A percentile compares a stretch with the other conserved stretches of the same genome.
Conservation (phyloP, 1,284 basidiomycete species). For the Naganishia albida region DNA sequence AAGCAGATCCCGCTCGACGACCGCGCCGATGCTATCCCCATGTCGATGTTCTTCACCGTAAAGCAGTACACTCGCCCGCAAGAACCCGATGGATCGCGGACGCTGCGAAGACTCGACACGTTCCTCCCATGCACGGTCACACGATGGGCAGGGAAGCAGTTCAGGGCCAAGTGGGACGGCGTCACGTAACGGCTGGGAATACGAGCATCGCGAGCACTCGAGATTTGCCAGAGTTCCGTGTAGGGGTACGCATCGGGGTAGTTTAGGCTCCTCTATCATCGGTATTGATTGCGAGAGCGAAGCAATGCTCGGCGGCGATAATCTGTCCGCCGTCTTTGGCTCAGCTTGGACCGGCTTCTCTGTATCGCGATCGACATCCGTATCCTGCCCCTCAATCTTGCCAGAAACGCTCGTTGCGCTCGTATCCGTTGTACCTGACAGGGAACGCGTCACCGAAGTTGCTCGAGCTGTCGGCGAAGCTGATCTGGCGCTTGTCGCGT, state of each 20-base stretch:
- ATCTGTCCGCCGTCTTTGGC: background rate
- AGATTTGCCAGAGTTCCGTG: slow-evolving; percentile 81
- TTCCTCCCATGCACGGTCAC: slow-evolving; percentile 67
- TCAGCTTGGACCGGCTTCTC: background rate
- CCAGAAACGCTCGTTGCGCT: slow-evolving; percentile 26
- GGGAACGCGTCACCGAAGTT: slow-evolving; percentile 1
- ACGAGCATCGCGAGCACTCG: slow-evolving; percentile 78
- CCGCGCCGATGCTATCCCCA: slow-evolving; percentile 79
- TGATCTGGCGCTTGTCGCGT: background rate
- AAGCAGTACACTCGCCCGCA: slow-evolving; percentile 84
- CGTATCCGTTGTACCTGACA: slow-evolving; percentile 16
- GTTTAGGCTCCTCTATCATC: slow-evolving; percentile 24
- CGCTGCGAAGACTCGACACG: slow-evolving; percentile 76
- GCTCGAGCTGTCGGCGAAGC: background rate
- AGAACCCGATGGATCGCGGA: slow-evolving; percentile 72
- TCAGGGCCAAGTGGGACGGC: slow-evolving; percentile 60
- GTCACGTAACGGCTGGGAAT: slow-evolving; percentile 65
- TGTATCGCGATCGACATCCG: slow-evolving; percentile 6
- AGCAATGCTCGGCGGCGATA: background rate
- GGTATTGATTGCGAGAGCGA: background rate
- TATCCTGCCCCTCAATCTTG: slow-evolving; percentile 9
- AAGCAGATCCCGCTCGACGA: slow-evolving; percentile 70
- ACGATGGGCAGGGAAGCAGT: slow-evolving; percentile 77
- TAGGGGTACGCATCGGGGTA: slow-evolving; percentile 79
- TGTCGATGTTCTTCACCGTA: slow-evolving; percentile 88